Evolutionary conservation across 2,329 filamentous ascomycete genomes (phyloP), one percentile per base, ranked within the genome.

Genomic region (Dactylellina haptotyla): DNA sequence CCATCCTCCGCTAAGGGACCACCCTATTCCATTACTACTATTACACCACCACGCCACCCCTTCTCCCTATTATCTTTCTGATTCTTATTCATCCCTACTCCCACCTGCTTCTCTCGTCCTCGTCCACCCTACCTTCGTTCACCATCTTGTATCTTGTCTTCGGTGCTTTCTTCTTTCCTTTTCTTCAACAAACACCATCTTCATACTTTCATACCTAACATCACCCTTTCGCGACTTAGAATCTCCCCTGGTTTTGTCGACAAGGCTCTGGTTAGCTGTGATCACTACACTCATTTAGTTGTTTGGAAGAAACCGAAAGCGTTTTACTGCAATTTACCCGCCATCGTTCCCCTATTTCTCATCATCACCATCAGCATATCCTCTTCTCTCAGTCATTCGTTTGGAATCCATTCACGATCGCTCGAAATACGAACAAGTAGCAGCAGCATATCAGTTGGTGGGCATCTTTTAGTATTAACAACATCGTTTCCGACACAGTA

Each of bases 181-280:
- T 58, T 34, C 18, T 34, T 51, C 28, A 43, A n/a, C n/a, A n/a
- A n/a, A n/a, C n/a, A 28, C 28, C 41, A 64, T 32, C 30, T 71
- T 61, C 25, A 18, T 64, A 43, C 48, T 32, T 58, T 63, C 43
- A 54, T 53, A 14, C 54, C 59, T 65, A 48, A 73, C 46, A 43
- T 32, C 34, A 50, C 58, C 39, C n/a, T 59, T 71, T 48, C 18
- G 30, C 43, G 58, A 37, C 30, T 9, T 51, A 64, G 59, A 39
- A 62, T 51, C 58, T 58, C 50, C 28, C 48, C 41, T 54, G 67
- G 61, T 73, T 65, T 56, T 46, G 61, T 73, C 69, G 69, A 66
- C 69, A 18, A 46, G 61, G 69, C 69, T 73, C 69, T 73, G 69
- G 69, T 73, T 62, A 73, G 69, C 69, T 73, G 69, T 73, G 62